Evolutionary conservation across 106 monocot species (phyloP).

Genomic region (Allium cepa): DNA sequence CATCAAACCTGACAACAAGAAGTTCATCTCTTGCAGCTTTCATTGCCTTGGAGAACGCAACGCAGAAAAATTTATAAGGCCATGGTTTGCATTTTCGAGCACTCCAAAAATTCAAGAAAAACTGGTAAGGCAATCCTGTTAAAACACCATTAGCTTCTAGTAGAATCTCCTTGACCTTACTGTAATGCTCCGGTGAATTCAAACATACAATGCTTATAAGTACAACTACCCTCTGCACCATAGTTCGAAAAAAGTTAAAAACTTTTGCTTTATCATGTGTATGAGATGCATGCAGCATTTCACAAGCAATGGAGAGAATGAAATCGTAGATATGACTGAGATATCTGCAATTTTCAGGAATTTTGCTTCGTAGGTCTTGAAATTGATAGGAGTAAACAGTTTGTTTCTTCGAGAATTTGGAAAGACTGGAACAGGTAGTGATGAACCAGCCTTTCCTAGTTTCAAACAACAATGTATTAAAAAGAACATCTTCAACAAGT

Average conservation of each 20-base stretch:
- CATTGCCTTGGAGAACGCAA: constrained; percentile 1
- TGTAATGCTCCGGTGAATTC: not conserved
- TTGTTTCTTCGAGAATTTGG: not conserved
- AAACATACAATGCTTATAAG: constrained; percentile 1
- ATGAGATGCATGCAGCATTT: not conserved
- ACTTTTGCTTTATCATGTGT: too few relatives aligned
- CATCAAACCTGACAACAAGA: not conserved
- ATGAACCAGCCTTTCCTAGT: not conserved
- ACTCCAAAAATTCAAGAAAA: not conserved
- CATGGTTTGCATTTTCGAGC: not conserved
- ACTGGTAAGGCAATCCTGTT: not conserved
- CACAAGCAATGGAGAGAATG: not conserved
- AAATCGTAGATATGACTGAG: not conserved
- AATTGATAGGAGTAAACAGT: not conserved
- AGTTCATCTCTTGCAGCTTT: not conserved
- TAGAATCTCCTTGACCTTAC: not conserved
- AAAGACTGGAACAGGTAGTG: not conserved
- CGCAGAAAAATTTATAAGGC: not conserved
- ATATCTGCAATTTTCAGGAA: not conserved
- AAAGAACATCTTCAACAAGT: constrained; percentile 1
- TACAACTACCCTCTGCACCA: not conserved
- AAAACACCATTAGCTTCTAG: constrained; percentile 1
- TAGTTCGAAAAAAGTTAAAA: not conserved
- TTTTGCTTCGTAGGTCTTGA: not conserved
- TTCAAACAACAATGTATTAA: not conserved